phyloP scores from a whole-genome alignment of 805 yeast species.

The Wickerhamiella sergipiensis region DNA sequence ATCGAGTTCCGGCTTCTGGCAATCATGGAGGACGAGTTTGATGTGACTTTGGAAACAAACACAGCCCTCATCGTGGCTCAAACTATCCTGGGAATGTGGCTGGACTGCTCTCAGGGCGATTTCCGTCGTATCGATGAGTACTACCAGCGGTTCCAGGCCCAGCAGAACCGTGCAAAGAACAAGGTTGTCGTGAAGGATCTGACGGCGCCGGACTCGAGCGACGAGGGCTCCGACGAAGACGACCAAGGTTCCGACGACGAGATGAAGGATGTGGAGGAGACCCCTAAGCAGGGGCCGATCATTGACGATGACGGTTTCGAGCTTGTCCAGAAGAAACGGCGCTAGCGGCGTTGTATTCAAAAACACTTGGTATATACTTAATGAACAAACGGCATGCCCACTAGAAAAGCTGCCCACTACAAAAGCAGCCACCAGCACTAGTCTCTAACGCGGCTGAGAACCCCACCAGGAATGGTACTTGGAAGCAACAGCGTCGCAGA shows the following conservation, averaged over 20 bases:
- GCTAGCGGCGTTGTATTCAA: too few species aligned
- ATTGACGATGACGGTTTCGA: slow-evolving; percentile 94
- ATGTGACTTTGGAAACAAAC: slow-evolving; percentile 76
- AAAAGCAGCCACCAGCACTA: too few species aligned
- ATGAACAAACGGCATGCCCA: too few species aligned
- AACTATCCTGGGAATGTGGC: slow-evolving; percentile 49
- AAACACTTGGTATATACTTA: background rate
- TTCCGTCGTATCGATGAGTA: slow-evolving; percentile 44
- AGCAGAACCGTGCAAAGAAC: slow-evolving; percentile 31
- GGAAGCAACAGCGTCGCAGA: slow-evolving; percentile 36
- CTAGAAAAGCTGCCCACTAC: too few species aligned
- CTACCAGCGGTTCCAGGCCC: slow-evolving; percentile 38
- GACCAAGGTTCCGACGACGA: slow-evolving; percentile 34
- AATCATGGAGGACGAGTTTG: slow-evolving; percentile 94
- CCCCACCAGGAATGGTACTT: slow-evolving; percentile 21
- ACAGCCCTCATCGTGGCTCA: slow-evolving; percentile 66
- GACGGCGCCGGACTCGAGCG: slow-evolving; percentile 34
- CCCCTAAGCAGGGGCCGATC: slow-evolving; percentile 41
- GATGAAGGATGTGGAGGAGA: slow-evolving; percentile 24
- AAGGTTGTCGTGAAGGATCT: slow-evolving; percentile 38
- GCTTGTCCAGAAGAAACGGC: slow-evolving; percentile 59
- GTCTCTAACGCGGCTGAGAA: background rate
- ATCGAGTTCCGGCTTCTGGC: slow-evolving; percentile 75
- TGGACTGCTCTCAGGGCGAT: slow-evolving; percentile 41
- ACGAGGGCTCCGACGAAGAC: slow-evolving; percentile 31